Evolutionary conservation across 305 asterid species (phyloP).

Genomic region (Solanum hybrid): DNA sequence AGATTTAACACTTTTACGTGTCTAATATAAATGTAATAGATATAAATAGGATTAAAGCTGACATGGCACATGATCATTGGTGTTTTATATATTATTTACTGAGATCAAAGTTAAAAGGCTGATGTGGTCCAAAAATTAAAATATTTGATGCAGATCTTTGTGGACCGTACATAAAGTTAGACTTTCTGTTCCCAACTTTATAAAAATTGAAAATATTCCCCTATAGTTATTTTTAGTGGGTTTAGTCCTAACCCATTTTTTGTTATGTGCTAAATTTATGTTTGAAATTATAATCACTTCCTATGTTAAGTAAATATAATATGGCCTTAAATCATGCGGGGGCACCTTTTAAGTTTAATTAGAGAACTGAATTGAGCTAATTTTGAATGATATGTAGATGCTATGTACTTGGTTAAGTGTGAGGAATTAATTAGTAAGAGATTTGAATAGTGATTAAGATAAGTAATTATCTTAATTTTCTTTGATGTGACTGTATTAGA

Average conservation of each 20-base stretch:
- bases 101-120: background rate
- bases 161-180: slow-evolving; percentile 18
- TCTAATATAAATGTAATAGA: background rate
- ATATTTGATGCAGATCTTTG: slow-evolving; percentile 23
- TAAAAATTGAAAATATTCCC: slow-evolving; percentile 34
- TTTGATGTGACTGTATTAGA: slow-evolving; percentile 3
- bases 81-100: slow-evolving; percentile 24
- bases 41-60: slow-evolving; percentile 27
- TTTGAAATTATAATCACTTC: slow-evolving; percentile 3
- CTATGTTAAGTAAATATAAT: background rate
- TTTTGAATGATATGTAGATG: background rate
- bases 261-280: background rate
- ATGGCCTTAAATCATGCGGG: background rate
- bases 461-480: slow-evolving; percentile 1
- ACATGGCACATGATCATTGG: slow-evolving; percentile 41
- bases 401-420: background rate
- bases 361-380: background rate
- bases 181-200: slow-evolving; percentile 22
- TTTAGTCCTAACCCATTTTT: background rate
- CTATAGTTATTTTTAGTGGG: background rate
- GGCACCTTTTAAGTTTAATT: background rate
- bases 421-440: background rate
- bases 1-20: background rate
- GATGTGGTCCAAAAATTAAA: background rate
- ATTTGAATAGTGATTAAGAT: background rate